Percentiles rank a stretch among this genome's conserved stretches.
Evolutionary conservation across 371 early-diverging fungal species (phyloP).

Genomic region (Mucor indicus): DNA sequence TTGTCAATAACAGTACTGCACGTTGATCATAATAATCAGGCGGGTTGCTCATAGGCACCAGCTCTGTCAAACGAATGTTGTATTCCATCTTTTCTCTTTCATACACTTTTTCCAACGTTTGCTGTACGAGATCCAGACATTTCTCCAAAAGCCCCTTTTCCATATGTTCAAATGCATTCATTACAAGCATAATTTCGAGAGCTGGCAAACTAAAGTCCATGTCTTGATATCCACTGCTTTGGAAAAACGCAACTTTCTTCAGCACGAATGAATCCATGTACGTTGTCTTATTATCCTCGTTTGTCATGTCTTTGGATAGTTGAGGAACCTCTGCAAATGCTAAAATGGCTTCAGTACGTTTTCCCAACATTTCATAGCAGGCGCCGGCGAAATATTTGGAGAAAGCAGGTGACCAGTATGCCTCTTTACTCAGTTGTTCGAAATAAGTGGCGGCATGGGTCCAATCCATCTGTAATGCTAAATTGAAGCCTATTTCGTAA

Average conservation of each 20-base stretch:
- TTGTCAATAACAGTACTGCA: slow-evolving; percentile 35
- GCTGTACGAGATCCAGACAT: slow-evolving; percentile 40
- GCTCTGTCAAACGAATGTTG: slow-evolving; percentile 35
- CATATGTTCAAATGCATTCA: slow-evolving; percentile 61
- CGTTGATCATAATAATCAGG: slow-evolving; percentile 51
- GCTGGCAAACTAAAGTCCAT: slow-evolving; percentile 55
- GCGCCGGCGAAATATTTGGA: slow-evolving; percentile 61
- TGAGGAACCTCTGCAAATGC: slow-evolving; percentile 45
- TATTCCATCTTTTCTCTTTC: slow-evolving; percentile 50
- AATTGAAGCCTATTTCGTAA: slow-evolving; percentile 61
- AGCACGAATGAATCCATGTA: slow-evolving; percentile 57
- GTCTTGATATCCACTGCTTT: slow-evolving; percentile 55
- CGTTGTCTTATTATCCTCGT: slow-evolving; percentile 35
- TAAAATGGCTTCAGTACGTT: slow-evolving; percentile 48
- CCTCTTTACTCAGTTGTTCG: slow-evolving; percentile 44
- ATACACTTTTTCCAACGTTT: slow-evolving; percentile 40
- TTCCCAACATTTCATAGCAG: slow-evolving; percentile 50
- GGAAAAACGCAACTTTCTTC: slow-evolving; percentile 52
- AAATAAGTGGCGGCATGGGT: slow-evolving; percentile 42
- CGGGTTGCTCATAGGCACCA: slow-evolving; percentile 39
- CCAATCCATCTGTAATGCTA: slow-evolving; percentile 56
- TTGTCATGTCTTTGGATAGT: slow-evolving; percentile 39
- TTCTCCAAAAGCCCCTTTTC: slow-evolving; percentile 36
- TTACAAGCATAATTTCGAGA: slow-evolving; percentile 55
- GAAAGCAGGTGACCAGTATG: slow-evolving; percentile 63